phyloP scores from a whole-genome alignment of 2,329 filamentous ascomycete species.

The Claviceps fusiformis region DNA sequence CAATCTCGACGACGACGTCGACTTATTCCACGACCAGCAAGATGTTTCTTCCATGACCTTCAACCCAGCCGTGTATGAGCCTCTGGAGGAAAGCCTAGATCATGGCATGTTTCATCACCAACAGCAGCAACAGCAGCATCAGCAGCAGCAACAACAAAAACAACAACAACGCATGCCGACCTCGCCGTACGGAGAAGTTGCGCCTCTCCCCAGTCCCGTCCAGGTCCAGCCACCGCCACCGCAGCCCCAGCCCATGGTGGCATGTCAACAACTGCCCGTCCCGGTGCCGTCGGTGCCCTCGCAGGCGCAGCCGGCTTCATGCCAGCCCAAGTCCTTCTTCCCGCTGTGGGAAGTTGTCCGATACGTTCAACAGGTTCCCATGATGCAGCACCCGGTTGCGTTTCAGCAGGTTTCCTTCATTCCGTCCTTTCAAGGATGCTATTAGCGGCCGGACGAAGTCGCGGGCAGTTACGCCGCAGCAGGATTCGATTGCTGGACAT shows the following conservation, averaged over 20 bases:
- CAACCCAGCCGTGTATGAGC: too few species aligned
- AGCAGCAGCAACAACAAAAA: too few species aligned
- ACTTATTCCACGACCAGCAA: conserved; percentile 31
- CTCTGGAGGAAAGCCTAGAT: too few species aligned
- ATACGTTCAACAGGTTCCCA: conserved; percentile 35
- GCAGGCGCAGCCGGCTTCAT: conserved; percentile 23
- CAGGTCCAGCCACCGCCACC: conserved; percentile 14
- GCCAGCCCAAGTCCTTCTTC: conserved; percentile 33
- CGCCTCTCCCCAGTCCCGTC: conserved; percentile 12
- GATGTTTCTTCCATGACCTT: conserved; percentile 14
- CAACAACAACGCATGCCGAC: conserved; percentile 6
- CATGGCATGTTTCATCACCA: too few species aligned
- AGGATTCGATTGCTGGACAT: too few species aligned
- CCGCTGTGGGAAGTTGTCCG: conserved; percentile 39
- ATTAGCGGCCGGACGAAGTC: conserved; percentile 11
- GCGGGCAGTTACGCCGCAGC: too few species aligned
- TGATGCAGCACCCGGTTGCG: conserved; percentile 34
- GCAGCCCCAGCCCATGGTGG: conserved; percentile 6
- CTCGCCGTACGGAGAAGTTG: conserved; percentile 30
- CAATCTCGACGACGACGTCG: conserved; percentile 33
- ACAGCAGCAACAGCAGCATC: too few species aligned
- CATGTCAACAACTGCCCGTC: conserved; percentile 20
- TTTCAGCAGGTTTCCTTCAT: conserved; percentile 41
- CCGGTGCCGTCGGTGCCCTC: conserved; percentile 18
- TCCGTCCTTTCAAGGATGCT: conserved; percentile 38